Evolutionary conservation across 306 rosid species (phyloP).

Genomic region (Acacia melanoxylon): DNA sequence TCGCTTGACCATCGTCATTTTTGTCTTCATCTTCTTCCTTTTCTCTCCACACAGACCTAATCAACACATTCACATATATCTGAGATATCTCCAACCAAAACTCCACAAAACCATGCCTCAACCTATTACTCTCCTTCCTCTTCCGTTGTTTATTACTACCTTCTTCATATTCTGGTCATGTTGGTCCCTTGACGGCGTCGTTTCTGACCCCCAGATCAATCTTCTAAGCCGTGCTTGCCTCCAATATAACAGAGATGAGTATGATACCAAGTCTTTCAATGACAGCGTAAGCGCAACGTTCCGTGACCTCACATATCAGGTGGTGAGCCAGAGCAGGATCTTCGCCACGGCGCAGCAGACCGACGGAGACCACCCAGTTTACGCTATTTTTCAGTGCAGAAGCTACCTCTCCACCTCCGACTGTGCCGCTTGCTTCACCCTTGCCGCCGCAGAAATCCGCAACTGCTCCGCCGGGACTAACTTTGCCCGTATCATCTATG

Average conservation of each 20-base stretch:
- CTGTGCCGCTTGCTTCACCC: conserved; percentile 45
- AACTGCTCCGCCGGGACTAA: conserved; percentile 46
- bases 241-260: background rate
- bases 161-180: background rate
- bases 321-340: background rate
- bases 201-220: background rate
- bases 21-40: background rate
- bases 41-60: background rate
- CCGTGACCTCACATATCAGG: background rate
- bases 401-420: conserved; percentile 50
- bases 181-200: background rate
- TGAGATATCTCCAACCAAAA: background rate
- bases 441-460: conserved; percentile 40
- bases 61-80: background rate
- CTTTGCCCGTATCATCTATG: conserved; percentile 62
- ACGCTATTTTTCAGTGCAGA: conserved; percentile 11
- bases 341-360: background rate
- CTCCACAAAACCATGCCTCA: background rate
- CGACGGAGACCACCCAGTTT: background rate
- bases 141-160: background rate
- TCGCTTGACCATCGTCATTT: background rate
- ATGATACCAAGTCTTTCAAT: background rate
- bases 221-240: background rate
- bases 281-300: background rate
- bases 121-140: background rate